Evolutionary conservation across 345 rosid genomes (phyloP).

Genomic region (Corchorus olitorius): DNA sequence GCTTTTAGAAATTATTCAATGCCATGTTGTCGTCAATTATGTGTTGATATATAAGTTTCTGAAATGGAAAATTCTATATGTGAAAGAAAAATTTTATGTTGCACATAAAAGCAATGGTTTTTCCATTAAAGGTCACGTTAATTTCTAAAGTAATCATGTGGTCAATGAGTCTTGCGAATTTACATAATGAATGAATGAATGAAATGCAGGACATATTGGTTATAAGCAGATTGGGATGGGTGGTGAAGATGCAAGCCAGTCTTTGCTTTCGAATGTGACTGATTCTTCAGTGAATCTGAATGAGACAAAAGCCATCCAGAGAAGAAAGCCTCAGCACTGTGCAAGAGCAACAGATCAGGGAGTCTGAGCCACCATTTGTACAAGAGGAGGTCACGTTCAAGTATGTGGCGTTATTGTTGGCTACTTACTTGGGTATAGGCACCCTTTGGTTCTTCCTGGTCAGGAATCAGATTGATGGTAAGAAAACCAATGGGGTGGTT

Average conservation of each 20-base stretch:
- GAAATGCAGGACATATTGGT: not conserved
- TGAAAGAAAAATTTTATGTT: too few relatives aligned
- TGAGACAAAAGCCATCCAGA: slow-evolving; percentile 27
- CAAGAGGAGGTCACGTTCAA: slow-evolving; percentile 26
- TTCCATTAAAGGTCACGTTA: too few relatives aligned
- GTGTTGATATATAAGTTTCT: not conserved
- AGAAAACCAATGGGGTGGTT: slow-evolving; percentile 50
- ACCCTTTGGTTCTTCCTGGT: slow-evolving; percentile 46
- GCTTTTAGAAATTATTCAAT: not conserved
- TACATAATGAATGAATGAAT: not conserved
- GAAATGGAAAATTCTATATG: not conserved
- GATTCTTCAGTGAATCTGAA: slow-evolving; percentile 21
- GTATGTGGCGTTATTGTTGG: slow-evolving; percentile 29
- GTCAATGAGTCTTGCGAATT: not conserved
- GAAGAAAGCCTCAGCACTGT: slow-evolving; percentile 28
- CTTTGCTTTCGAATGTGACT: slow-evolving; percentile 33
- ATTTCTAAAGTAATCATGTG: too few relatives aligned
- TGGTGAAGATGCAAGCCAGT: slow-evolving; percentile 31
- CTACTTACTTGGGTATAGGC: slow-evolving; percentile 41
- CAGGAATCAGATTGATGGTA: slow-evolving; percentile 46
- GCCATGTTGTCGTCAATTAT: not conserved
- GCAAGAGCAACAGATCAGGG: slow-evolving; percentile 22
- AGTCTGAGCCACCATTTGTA: slow-evolving; percentile 21
- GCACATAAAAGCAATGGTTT: not conserved
- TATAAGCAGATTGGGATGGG: slow-evolving; percentile 34